Conservation (phyloP, 805 yeast species). For the Pichia occidentalis region DNA sequence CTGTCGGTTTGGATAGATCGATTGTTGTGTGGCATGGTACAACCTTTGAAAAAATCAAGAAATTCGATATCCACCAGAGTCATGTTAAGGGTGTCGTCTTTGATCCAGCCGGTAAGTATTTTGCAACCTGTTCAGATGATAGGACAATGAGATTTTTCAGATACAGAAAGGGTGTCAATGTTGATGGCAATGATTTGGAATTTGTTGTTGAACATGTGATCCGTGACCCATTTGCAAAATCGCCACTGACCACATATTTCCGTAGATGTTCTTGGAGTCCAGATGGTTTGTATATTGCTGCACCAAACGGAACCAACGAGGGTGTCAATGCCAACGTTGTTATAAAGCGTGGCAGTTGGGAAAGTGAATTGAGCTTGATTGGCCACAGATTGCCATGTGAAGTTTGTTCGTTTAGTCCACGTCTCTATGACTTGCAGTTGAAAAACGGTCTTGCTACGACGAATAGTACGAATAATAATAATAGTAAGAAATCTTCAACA, state of each 20-base stretch:
- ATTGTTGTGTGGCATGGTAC: conserved; percentile 91
- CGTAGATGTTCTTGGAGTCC: conserved; percentile 86
- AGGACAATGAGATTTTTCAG: conserved; percentile 83
- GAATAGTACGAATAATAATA: too few relatives aligned
- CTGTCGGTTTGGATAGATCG: conserved; percentile 91
- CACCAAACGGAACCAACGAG: conserved; percentile 80
- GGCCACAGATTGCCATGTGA: conserved; percentile 87
- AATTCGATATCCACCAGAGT: conserved; percentile 89
- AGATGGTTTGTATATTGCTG: conserved; percentile 81
- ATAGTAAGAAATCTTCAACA: too few relatives aligned
- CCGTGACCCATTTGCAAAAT: conserved; percentile 75
- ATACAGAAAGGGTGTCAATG: conserved; percentile 60
- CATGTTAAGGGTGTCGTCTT: conserved; percentile 95
- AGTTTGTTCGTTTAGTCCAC: conserved; percentile 69
- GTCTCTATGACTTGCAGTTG: conserved; percentile 40
- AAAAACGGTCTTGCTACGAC: too few relatives aligned
- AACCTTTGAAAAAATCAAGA: conserved; percentile 81
- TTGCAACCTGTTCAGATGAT: conserved; percentile 96
- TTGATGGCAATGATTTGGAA: conserved; percentile 60
- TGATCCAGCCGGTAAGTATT: conserved; percentile 97
- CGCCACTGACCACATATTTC: conserved; percentile 90
- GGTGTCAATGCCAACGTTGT: conserved; percentile 71
- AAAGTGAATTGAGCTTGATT: conserved; percentile 60
- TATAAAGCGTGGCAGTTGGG: conserved; percentile 76
- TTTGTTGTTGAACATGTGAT: conserved; percentile 83